Conservation (phyloP, 352 stramenopile genomes). For the Pythium monospermum region DNA sequence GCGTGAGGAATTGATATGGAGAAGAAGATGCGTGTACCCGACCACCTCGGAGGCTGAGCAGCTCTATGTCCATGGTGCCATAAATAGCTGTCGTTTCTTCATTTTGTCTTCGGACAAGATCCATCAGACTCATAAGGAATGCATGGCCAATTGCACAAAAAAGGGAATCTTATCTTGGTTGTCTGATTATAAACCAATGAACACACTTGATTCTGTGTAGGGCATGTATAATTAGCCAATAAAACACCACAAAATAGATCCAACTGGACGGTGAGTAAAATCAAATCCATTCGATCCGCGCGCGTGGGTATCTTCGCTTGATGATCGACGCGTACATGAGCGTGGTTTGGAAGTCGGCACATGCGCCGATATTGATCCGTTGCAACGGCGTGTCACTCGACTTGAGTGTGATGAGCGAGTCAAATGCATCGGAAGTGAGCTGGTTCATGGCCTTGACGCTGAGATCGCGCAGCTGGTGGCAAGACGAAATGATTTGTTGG, state of each 20-base stretch:
- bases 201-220: too few relatives aligned
- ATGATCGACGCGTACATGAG: conserved; percentile 52
- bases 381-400: conserved; percentile 21
- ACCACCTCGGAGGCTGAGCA: too few relatives aligned
- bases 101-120: background rate
- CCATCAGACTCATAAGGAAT: too few relatives aligned
- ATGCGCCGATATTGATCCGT: conserved; percentile 63
- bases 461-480: conserved; percentile 53
- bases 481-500: conserved; percentile 36
- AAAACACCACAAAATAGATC: too few relatives aligned
- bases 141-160: too few relatives aligned
- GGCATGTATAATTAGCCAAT: too few relatives aligned
- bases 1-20: too few relatives aligned
- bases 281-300: conserved; percentile 68
- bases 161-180: background rate
- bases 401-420: conserved; percentile 35
- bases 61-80: too few relatives aligned
- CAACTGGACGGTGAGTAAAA: too few relatives aligned
- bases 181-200: conserved; percentile 1
- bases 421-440: conserved; percentile 61
- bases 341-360: conserved; percentile 61
- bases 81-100: background rate
- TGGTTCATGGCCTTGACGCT: conserved; percentile 88
- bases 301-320: conserved; percentile 58
- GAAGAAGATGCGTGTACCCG: too few relatives aligned